These are phyloP conservation scores for Xylariales sp. DNA, from an alignment of 2,329 filamentous ascomycete species.

Conservation along the genomic window DNA sequence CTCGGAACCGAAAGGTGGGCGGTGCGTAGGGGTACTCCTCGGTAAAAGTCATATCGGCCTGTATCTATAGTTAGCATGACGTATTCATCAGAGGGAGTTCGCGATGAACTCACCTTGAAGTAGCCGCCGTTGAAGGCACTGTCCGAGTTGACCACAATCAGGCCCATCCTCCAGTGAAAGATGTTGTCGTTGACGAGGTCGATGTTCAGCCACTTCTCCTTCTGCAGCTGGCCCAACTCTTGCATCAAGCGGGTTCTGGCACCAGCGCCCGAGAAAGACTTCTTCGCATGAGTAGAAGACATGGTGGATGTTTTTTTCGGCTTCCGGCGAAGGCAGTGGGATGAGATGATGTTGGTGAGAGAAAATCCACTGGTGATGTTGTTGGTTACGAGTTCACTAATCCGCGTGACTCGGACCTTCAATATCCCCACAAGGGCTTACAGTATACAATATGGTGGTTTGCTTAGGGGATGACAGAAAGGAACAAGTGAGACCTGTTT, in stretches of 20 bases:
- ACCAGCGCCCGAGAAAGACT: slow-evolving; percentile 21
- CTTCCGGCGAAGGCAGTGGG: too few species aligned
- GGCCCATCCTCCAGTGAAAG: slow-evolving; percentile 78
- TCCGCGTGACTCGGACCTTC: too few species aligned
- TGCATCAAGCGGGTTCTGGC: slow-evolving; percentile 84
- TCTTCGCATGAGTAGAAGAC: slow-evolving; percentile 25
- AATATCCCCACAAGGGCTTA: too few species aligned
- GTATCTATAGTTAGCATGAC: not conserved
- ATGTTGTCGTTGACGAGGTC: slow-evolving; percentile 82
- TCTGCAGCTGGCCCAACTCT: slow-evolving; percentile 74
- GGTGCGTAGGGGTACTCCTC: slow-evolving; percentile 86
- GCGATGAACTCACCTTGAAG: slow-evolving; percentile 56
- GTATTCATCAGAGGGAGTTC: not conserved
- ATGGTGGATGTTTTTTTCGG: slow-evolving; percentile 17
- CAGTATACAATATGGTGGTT: too few species aligned
- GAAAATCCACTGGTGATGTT: too few species aligned
- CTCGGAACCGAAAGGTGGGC: slow-evolving; percentile 79
- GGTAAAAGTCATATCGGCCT: slow-evolving; percentile 83
- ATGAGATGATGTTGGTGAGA: too few species aligned
- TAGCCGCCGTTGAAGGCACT: slow-evolving; percentile 91
- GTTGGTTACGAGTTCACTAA: too few species aligned
- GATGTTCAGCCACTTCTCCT: slow-evolving; percentile 92
- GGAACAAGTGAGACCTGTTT: too few species aligned
- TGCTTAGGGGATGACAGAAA: too few species aligned
- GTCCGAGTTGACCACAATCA: slow-evolving; percentile 90